phyloP scores from a whole-genome alignment of 306 rosid species.

The Adenanthera pavonina region DNA sequence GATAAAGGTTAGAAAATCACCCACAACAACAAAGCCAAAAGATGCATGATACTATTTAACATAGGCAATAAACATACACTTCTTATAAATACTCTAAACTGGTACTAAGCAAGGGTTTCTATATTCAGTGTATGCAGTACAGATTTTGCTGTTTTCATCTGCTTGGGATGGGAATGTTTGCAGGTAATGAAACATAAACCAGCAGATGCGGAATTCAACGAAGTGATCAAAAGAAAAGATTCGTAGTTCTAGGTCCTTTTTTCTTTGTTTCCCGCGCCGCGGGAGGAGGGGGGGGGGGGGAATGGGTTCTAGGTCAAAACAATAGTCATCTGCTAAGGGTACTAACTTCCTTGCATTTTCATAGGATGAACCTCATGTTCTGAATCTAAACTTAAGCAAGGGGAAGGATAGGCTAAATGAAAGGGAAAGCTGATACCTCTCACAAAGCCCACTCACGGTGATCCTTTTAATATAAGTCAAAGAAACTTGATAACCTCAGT shows the following conservation, averaged over 20 bases:
- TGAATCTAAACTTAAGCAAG: neutral
- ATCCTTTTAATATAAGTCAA: neutral
- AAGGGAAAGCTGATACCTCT: neutral
- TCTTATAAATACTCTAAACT: neutral
- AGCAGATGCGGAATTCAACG: constrained; percentile 3
- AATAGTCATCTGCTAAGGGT: constrained; percentile 1
- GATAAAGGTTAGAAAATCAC: constrained; percentile 22
- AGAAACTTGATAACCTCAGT: neutral
- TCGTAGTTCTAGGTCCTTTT: too few relatives aligned
- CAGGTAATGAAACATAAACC: neutral
- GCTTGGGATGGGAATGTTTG: neutral
- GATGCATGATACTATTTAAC: neutral
- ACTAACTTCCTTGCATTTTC: neutral
- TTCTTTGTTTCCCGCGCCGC: too few relatives aligned
- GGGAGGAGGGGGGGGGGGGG: too few relatives aligned
- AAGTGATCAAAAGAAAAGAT: constrained; percentile 13
- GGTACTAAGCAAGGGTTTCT: constrained; percentile 22
- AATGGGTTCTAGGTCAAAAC: constrained; percentile 4
- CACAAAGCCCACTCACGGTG: neutral
- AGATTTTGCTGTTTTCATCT: neutral
- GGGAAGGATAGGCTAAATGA: neutral
- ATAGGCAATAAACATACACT: neutral
- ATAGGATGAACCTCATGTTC: neutral
- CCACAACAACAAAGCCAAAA: neutral
- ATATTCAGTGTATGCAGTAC: neutral